These are phyloP conservation scores for Penicillium manginii DNA, from an alignment of 495 filamentous ascomycete species.

Conservation along the genomic window DNA sequence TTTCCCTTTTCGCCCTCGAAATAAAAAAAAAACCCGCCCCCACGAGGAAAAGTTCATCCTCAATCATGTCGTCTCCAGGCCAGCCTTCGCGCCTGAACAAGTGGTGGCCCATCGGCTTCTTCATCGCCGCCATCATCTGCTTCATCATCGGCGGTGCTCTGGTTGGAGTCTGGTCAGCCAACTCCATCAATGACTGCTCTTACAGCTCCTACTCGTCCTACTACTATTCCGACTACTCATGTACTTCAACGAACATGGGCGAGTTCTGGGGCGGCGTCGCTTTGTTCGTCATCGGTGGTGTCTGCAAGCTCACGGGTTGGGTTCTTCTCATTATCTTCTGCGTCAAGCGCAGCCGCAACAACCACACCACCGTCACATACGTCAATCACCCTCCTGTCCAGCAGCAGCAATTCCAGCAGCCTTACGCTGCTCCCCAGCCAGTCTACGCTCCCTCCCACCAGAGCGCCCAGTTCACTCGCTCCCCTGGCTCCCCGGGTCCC, in stretches of 20 bases:
- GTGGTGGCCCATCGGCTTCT: slow-evolving; percentile 30
- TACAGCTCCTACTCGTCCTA: slow-evolving; percentile 7
- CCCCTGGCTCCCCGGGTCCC: slow-evolving; percentile 13
- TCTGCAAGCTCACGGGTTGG: slow-evolving; percentile 26
- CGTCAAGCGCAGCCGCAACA: slow-evolving; percentile 22
- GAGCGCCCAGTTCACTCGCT: slow-evolving; percentile 14
- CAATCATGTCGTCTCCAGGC: slow-evolving; percentile 3
- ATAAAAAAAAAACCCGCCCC: not conserved
- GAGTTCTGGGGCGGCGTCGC: slow-evolving; percentile 23
- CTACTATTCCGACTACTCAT: slow-evolving; percentile 11
- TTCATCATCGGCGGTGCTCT: slow-evolving; percentile 30
- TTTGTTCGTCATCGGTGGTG: slow-evolving; percentile 20
- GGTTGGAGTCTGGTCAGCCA: slow-evolving; percentile 17
- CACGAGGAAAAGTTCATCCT: not conserved
- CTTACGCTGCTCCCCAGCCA: slow-evolving; percentile 19
- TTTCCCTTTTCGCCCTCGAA: not conserved
- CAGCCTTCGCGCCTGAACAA: slow-evolving; percentile 14
- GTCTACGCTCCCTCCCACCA: slow-evolving; percentile 11
- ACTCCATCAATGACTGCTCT: slow-evolving; percentile 12
- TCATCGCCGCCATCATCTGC: slow-evolving; percentile 24
- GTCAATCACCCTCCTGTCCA: slow-evolving; percentile 15
- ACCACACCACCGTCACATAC: slow-evolving; percentile 16
- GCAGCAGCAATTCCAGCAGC: slow-evolving; percentile 10
- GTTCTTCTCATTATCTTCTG: slow-evolving; percentile 27
- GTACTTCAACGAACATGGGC: slow-evolving; percentile 12